Evolutionary conservation across 768 basidiomycete species (phyloP), one percentile per base, ranked within the genome.

Genomic region (Tricholoma sp.): DNA sequence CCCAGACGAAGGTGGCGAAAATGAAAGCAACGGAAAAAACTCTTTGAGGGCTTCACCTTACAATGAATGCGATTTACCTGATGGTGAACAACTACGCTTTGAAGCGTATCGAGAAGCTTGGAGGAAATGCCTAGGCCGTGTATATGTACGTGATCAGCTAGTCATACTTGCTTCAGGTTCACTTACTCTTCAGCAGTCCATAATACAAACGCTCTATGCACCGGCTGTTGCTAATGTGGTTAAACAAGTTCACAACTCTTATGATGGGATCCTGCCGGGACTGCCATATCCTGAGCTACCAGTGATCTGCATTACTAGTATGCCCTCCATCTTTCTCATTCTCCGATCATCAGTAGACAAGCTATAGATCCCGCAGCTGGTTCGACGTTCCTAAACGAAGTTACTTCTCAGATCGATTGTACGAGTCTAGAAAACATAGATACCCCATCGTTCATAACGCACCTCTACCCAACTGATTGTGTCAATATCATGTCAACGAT

Each of bases 241-340:
- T 5, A 59, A 75, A 1, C 63, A 76, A 49, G 73, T 88, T 12
- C 61, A 68, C 31, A 64, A 60, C 3, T 77, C 83, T 6, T 81
- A 85, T 59, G 61, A 64, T 0, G 68, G 77, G 50, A 60, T 71
- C 10, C 68, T 87, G 0, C 79, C 80, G 7, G 81, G 82, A 3
- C 66, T 86, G n/a, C 85, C 86, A 0, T 79, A 78, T 49, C 59
- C 74, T 4, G 87, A 89, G 61, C 64, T 89, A 6, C 85, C 86
- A 2, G 78, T 83, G 5, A 72, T 87, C 50, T 73, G 78, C 0
- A 72, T 89, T 31, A 76, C 78, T 51, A 79, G 86, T 86, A 60
- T 36, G 79, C 61, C 18, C 20, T 33, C 11, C 4, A 8, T 29
- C 13, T 52, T 50, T 31, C 49, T 50, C 9, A 3, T 33, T 9